Evolutionary conservation across 208 protist genomes (phyloP), one percentile per base, ranked within the genome.

Genomic region (Blechomonas ayalai): DNA sequence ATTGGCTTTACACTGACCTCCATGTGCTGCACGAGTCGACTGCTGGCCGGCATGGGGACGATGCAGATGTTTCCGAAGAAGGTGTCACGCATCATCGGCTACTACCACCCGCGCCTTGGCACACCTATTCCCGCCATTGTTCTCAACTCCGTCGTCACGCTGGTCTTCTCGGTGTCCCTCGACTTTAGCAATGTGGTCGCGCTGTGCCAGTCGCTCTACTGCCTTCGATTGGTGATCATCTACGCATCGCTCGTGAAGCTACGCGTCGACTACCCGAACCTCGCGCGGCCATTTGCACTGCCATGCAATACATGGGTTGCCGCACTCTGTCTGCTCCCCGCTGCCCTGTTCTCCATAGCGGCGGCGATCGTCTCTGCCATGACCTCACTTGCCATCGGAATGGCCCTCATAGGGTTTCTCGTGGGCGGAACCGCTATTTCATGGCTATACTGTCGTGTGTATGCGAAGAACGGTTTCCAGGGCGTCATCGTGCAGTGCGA

Each of bases 61-160:
- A 90, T 90, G 82, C 52, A 90, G 37, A 82, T 90, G 57, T 90
- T 90, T 48, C 82, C 75, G 7, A 69, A 69, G 48, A 81, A 75
- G 37, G 42, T 90, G 16, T 84, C 76, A 7, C 69, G 82, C 27
- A 44, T 90, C 32, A 77, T 90, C 41, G 77, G 76, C 28, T 86
- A 90, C 60, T 86, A 85, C 59, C 82, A 90, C 56, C 82, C 82
- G 0, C 68, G 61, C n/a, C 64, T 86, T 27, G 76, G 77, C 33
- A 90, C 82, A 0, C 82, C 82, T n/a, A 76, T 86, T 28, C 66
- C 71, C 0, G 76, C 82, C 32, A 75, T 90, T 39, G 27, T 85
- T n/a, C 33, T 85, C 33, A 90, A 90, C 62, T 47, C 76, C 1
- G 48, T 52, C 22, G 59, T 90, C 16, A 86, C 76, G 7, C 33